A percentile compares a stretch with the other conserved stretches of the same genome.
Evolutionary conservation across 75 land plant genomes (phyloP).

Genomic region (Azolla pinnata): DNA sequence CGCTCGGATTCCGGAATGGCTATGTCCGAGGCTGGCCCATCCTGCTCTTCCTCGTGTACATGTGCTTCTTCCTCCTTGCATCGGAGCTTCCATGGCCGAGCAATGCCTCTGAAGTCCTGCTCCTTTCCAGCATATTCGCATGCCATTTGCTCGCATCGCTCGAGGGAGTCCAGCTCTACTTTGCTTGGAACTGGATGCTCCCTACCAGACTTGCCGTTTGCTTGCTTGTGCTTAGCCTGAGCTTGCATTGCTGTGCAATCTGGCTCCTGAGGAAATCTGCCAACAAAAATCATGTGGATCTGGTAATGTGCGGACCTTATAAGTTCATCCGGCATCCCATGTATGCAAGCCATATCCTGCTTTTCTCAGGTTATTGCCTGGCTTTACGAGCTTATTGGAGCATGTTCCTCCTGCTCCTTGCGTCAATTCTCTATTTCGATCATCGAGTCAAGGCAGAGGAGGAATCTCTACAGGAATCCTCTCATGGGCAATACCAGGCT

Average conservation of each 20-base stretch:
- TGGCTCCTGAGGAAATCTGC: conserved; percentile 60
- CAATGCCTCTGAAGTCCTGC: conserved; percentile 14
- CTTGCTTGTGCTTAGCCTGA: conserved; percentile 35
- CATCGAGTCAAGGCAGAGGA: conserved; percentile 67
- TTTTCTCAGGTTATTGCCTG: conserved; percentile 46
- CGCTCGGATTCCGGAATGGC: conserved; percentile 67
- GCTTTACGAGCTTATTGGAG: conserved; percentile 58
- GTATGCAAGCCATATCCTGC: conserved; percentile 53
- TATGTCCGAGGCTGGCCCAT: conserved; percentile 73
- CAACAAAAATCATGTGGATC: conserved; percentile 43
- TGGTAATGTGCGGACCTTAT: conserved; percentile 79
- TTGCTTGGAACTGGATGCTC: conserved; percentile 51
- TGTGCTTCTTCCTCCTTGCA: conserved; percentile 56
- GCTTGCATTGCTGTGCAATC: conserved; percentile 46
- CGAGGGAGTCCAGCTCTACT: conserved; percentile 51
- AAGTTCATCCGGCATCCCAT: conserved; percentile 75
- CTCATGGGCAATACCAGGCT: conserved; percentile 44
- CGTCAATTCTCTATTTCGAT: conserved; percentile 52
- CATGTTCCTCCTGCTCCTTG: conserved; percentile 30
- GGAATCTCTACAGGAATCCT: conserved; percentile 46
- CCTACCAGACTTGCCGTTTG: conserved; percentile 33
- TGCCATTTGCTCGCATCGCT: conserved; percentile 73
- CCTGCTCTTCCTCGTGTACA: conserved; percentile 51
- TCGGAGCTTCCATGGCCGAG: conserved; percentile 56
- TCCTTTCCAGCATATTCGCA: conserved; percentile 26